Conservation (phyloP, 257 asterid genomes). For the Fraxinus pennsylvanica region DNA sequence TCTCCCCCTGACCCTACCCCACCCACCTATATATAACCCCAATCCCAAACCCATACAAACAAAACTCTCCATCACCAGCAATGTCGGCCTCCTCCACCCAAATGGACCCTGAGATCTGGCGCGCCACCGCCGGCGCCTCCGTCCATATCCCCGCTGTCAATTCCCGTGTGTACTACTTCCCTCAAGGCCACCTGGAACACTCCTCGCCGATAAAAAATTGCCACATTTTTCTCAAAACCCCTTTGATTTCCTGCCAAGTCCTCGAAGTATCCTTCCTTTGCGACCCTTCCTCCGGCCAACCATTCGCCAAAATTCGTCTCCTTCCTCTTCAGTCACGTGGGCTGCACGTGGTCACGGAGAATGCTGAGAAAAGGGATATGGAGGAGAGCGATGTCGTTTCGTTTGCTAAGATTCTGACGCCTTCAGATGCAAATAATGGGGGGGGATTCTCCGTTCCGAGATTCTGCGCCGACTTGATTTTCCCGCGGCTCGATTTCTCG, state of each 20-base stretch:
- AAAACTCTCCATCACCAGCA: slow-evolving; percentile 8
- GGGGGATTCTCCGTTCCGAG: slow-evolving; percentile 77
- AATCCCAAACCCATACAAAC: neutral
- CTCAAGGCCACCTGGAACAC: slow-evolving; percentile 65
- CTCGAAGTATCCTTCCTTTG: slow-evolving; percentile 40
- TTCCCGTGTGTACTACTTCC: slow-evolving; percentile 60
- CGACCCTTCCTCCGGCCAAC: slow-evolving; percentile 46
- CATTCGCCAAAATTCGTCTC: slow-evolving; percentile 34
- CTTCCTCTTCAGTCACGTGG: slow-evolving; percentile 28
- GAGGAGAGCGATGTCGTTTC: slow-evolving; percentile 36
- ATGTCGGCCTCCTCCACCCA: slow-evolving; percentile 30
- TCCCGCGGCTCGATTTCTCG: slow-evolving; percentile 46
- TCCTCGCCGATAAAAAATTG: neutral
- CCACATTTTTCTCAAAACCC: slow-evolving; percentile 16
- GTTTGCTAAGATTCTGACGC: slow-evolving; percentile 54
- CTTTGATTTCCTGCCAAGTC: slow-evolving; percentile 46
- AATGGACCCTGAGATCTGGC: slow-evolving; percentile 48
- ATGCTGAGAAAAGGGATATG: neutral
- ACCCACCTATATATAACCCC: neutral
- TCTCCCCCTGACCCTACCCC: neutral
- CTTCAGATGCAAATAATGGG: slow-evolving; percentile 72
- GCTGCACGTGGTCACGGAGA: neutral
- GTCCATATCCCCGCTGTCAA: slow-evolving; percentile 38
- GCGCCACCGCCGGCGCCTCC: slow-evolving; percentile 49
- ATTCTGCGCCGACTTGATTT: slow-evolving; percentile 57